Base-by-base conservation (phyloP, 352 stramenopile genomes). In the Nothophytophthora sp. region DNA sequence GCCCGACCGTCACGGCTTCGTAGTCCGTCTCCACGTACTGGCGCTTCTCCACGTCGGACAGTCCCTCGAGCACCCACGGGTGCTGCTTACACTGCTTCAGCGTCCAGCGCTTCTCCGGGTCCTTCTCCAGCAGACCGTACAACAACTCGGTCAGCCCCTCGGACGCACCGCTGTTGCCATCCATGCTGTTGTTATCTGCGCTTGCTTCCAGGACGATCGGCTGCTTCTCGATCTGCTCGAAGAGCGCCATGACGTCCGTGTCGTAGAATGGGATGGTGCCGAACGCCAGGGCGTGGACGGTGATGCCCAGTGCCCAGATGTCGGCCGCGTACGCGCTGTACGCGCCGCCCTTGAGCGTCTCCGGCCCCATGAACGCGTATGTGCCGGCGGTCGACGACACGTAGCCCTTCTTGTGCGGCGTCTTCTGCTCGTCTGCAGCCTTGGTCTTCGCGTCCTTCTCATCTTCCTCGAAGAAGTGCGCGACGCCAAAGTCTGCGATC, bases 281-380 rank as follows among this genome's bases (percentile, higher is more conserved):
- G 54, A 95, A 89, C 3, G 74, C 70, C 34, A 95, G 58, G 18
- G 84, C 85, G 53, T 96, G 85, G 23, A 96, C 47, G 24, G 83
- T 96, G 50, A 95, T 76, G 28, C 86, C 88, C 2, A 95, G 67
- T 12, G 88, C 85, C 88, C 88, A 97, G 13, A 96, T 71, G 37
- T 97, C 88, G 12, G 86, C 88, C 11, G 80, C 66, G 60, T 87
- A 94, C 8, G 86, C 87, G 29, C 72, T 84, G 65, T 89, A 96
- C 41, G 73, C 73, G 22, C 84, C 78, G 39, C 83, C 77, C 56
- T 86, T 89, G 30, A 92, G 72, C 33, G 84, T 92, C 58, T 94
- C 84, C 0, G 84, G 84, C 0, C 67, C 73, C 84, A 94, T 94
- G 51, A 90, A 94, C 23, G 84, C 84, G 56, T 94, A 94, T 25